Evolutionary conservation across 2,329 filamentous ascomycete genomes (phyloP), one percentile per base, ranked within the genome.

Genomic region (Trichoderma simmonsii): DNA sequence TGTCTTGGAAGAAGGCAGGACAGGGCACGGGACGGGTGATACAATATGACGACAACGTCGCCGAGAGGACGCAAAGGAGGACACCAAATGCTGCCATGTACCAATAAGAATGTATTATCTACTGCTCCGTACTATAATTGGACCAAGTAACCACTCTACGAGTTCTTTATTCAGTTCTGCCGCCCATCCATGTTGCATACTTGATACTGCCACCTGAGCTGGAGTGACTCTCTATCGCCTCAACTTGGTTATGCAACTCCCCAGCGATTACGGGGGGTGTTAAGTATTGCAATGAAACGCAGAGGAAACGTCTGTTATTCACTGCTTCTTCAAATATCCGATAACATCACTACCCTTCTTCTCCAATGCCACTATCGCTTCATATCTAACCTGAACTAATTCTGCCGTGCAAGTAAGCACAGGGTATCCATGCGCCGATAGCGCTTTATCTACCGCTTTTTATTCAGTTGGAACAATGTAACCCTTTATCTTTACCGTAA

Each of bases 101-200:
- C 64, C 64, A 63, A 54, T 68, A 48, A 62, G 66, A 72, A 72
- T 72, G 71, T 72, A 72, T 62, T 14, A 67, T 68, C 64, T 51
- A 39, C 24, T 67, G 64, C 54, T 67, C 59, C 30, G 63, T 66
- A 66, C 64, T 18, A 32, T 70, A 70, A 70, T 54, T 48, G 57
- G 67, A 70, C 57, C 36, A 61, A 54, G 57, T 28, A 70, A 61
- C 39, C 57, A 54, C 67, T 70, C 67, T 70, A 57, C 28, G 21
- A 54, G 21, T 51, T 39, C 36, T 18, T 32, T 7, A 21, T n/a
- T 36, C 32, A 26, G 6, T 15, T 30, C 34, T 39, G 24, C 21
- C n/a, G n/a, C n/a, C 21, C 11, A 24, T 54, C n/a, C n/a, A 24
- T 54, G n/a, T 21, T 24, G 9, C 43, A 51, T 51, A 9, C n/a